Evolutionary conservation across 2,329 filamentous ascomycete species (phyloP).

Genomic region (Colletotrichum spaethianum): DNA sequence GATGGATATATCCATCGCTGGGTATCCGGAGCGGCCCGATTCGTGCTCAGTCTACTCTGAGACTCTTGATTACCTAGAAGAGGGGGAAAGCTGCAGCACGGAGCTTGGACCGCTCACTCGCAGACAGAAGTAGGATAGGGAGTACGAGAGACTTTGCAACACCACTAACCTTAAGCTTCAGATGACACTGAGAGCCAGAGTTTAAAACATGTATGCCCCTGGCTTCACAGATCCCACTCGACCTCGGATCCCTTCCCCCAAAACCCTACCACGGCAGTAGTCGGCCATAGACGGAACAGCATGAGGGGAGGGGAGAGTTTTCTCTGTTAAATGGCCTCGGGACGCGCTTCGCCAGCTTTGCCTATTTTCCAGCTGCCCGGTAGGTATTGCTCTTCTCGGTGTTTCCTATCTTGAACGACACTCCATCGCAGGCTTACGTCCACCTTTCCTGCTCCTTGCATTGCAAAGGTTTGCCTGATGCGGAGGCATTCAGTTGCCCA

Average conservation of each 20-base stretch:
- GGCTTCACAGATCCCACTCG: constrained; percentile 11
- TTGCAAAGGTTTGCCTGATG: constrained; percentile 17
- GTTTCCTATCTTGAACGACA: background rate
- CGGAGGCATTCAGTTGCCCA: constrained; percentile 38
- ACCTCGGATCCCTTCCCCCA: constrained; percentile 17
- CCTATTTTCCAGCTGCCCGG: constrained; percentile 10
- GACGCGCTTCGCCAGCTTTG: background rate
- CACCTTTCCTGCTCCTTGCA: background rate
- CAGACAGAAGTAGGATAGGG: background rate
- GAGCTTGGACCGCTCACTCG: constrained; percentile 32
- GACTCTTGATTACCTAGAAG: background rate
- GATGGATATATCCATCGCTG: background rate
- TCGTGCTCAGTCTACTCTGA: background rate
- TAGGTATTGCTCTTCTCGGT: background rate
- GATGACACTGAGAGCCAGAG: constrained; percentile 36
- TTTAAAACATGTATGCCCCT: constrained; percentile 32
- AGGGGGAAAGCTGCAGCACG: constrained; percentile 2
- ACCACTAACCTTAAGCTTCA: constrained; percentile 29
- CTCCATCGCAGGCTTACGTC: constrained; percentile 1
- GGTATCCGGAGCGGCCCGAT: constrained; percentile 22
- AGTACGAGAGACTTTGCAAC: constrained; percentile 17
- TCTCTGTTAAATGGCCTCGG: constrained; percentile 5
- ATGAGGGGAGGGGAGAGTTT: constrained; percentile 20
- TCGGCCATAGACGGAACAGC: constrained; percentile 20
- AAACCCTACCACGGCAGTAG: constrained; percentile 9